Percentiles rank a stretch among this genome's conserved stretches.
Evolutionary conservation across 2,329 filamentous ascomycete species (phyloP).

Genomic region (Claviceps sp.): DNA sequence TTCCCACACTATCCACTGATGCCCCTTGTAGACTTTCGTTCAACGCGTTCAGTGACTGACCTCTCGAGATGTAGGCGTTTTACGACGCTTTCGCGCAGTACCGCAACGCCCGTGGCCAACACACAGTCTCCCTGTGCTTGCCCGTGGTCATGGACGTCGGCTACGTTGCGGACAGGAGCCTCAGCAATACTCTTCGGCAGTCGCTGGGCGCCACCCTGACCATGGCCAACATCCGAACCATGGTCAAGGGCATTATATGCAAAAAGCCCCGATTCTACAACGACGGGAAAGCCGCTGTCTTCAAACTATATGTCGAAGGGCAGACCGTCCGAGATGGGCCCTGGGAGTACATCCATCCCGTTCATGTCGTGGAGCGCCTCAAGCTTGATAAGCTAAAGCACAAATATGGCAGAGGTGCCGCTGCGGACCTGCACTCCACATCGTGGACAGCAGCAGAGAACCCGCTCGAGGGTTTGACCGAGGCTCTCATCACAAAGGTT

Average conservation of each 20-base stretch:
- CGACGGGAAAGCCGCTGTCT: background rate
- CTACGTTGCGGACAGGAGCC: slow-evolving; percentile 10
- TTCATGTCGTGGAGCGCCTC: slow-evolving; percentile 1
- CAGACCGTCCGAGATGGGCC: background rate
- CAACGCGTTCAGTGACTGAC: background rate
- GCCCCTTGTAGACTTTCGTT: no score
- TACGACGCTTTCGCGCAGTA: slow-evolving; percentile 26
- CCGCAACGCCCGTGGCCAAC: slow-evolving; percentile 17
- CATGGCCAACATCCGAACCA: slow-evolving; percentile 4
- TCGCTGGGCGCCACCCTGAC: slow-evolving; percentile 2
- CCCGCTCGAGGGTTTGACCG: slow-evolving; percentile 2
- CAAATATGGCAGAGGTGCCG: background rate
- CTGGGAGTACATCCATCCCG: slow-evolving; percentile 4
- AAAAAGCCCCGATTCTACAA: background rate
- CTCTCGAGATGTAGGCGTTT: slow-evolving; percentile 18
- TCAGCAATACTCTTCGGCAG: background rate
- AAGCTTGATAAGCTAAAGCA: background rate
- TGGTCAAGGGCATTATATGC: slow-evolving; percentile 5
- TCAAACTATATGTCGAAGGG: slow-evolving; percentile 1
- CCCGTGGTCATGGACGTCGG: slow-evolving; percentile 11
- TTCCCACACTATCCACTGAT: background rate
- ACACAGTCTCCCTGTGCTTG: slow-evolving; percentile 8
- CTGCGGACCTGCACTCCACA: background rate
- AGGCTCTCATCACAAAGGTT: slow-evolving; percentile 6
- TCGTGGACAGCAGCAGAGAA: slow-evolving; percentile 3